These are phyloP conservation scores for Pythium vanterpoolii DNA, from an alignment of 352 stramenopile genomes.

Conservation along the genomic window DNA sequence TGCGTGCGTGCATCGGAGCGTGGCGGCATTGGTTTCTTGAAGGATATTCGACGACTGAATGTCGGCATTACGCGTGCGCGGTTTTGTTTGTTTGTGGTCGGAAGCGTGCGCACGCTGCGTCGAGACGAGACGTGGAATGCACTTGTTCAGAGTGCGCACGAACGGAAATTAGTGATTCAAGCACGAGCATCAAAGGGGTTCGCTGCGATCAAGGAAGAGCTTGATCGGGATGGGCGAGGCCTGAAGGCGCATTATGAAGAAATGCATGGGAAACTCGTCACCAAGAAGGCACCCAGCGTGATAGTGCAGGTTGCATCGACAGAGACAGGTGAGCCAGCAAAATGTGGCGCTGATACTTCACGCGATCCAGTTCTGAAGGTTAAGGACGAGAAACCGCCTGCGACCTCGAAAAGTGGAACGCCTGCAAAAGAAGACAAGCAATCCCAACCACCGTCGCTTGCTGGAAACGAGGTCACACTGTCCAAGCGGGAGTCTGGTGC, in stretches of 20 bases:
- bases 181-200: conserved; percentile 22
- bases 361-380: neutral
- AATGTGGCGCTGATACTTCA: neutral
- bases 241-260: conserved; percentile 54
- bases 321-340: neutral
- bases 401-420: neutral
- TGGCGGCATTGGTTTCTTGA: conserved; percentile 88
- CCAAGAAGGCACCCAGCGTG: conserved; percentile 26
- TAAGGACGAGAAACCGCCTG: too few species aligned
- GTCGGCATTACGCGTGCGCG: conserved; percentile 88
- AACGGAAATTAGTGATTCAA: conserved; percentile 63
- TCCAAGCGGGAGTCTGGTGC: conserved; percentile 1
- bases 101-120: conserved; percentile 68
- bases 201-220: conserved; percentile 13
- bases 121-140: conserved; percentile 79
- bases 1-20: conserved; percentile 86
- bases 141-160: conserved; percentile 64
- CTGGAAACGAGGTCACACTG: neutral
- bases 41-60: conserved; percentile 88
- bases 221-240: conserved; percentile 11
- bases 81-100: conserved; percentile 88
- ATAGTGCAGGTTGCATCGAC: neutral
- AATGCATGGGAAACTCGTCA: conserved; percentile 68
- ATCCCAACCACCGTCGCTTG: neutral
- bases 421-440: neutral